Evolutionary conservation across 225 moss, liverwort and hornwort genomes (phyloP).

Genomic region (Sphagnum tenellum): DNA sequence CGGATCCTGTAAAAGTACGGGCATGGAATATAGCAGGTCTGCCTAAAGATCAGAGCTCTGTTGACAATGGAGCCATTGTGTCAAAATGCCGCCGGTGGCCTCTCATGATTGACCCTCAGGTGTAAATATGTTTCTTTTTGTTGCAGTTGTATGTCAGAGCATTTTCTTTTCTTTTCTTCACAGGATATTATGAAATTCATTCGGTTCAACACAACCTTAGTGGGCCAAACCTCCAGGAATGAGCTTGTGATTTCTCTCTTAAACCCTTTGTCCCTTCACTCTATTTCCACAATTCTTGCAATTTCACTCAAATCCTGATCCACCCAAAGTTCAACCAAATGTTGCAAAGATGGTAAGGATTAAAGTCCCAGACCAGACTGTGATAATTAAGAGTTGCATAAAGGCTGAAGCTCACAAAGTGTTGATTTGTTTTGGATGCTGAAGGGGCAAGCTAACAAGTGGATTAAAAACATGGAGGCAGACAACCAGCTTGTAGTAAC

Average conservation of each 20-base stretch:
- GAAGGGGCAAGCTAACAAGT: slow-evolving; percentile 92
- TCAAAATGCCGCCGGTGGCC: slow-evolving; percentile 74
- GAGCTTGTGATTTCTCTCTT: no score
- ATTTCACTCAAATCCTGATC: no score
- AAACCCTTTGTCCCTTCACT: no score
- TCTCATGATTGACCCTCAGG: slow-evolving; percentile 86
- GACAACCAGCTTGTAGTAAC: slow-evolving; percentile 48
- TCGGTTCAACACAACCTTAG: no score
- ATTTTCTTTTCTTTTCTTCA: no score
- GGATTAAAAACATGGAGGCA: slow-evolving; percentile 82
- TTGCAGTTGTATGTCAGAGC: no score
- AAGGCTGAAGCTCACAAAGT: neutral
- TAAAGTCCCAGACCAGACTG: no score
- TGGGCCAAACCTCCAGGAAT: no score
- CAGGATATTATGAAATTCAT: no score
- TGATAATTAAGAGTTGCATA: neutral
- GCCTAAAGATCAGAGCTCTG: slow-evolving; percentile 66
- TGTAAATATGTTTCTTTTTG: slow-evolving; percentile 3
- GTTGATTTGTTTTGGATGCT: neutral
- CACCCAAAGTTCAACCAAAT: no score
- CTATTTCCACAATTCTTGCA: no score
- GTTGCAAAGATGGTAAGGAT: no score
- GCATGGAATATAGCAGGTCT: slow-evolving; percentile 90
- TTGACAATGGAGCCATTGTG: slow-evolving; percentile 76
- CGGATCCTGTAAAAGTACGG: slow-evolving; percentile 61